Base-by-base conservation (phyloP, 192 early-diverging fungal genomes). In the Rhizoclosmatium globosum region DNA sequence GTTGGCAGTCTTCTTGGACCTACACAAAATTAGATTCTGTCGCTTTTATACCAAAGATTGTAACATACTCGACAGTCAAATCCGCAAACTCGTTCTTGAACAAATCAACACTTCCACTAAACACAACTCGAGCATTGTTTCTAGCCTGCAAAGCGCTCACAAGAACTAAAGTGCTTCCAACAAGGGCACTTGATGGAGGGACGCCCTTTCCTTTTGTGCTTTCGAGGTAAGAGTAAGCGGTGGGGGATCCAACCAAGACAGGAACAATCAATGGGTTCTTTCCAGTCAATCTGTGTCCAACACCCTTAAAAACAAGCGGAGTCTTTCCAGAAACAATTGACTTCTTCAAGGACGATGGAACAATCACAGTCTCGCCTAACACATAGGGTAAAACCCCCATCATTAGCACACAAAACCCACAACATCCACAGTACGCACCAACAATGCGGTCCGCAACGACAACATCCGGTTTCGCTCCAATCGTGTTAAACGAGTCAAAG, bases 121-220 rank as follows among this genome's bases (percentile, higher is more conserved):
- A 90, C 2, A 91, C 91, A 15, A 96, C 92, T 23, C 98, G 85
- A 3, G 96, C 95, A 78, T 95, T 96, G 82, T 93, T 92, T 58
- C 93, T 85, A 3, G 98, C 90, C 87, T 99, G 97, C 83, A 97
- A 87, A 31, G 92, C 90, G 44, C 92, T 91, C 31, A 96, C 95
- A 39, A 98, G 85, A 3, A 87, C 91, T 43, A 96, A 76, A 1
- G 89, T 68, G 44, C 79, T 80, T 38, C 94, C 96, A 3, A 88
- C 79, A 38, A 93, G 45, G 7, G 85, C 74, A 41, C 83, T 82
- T 46, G 77, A 68, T 21, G 85, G 79, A 31, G 62, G 68, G 23
- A 87, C 84, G 21, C 81, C 81, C 62, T 85, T 82, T 21, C 74
- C 74, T 23, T 75, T 65, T 3, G 47, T 65, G 47, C 82, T 48